Evolutionary conservation across 192 early-diverging fungal species (phyloP).

Genomic region (Dimargaris xerosporica): DNA sequence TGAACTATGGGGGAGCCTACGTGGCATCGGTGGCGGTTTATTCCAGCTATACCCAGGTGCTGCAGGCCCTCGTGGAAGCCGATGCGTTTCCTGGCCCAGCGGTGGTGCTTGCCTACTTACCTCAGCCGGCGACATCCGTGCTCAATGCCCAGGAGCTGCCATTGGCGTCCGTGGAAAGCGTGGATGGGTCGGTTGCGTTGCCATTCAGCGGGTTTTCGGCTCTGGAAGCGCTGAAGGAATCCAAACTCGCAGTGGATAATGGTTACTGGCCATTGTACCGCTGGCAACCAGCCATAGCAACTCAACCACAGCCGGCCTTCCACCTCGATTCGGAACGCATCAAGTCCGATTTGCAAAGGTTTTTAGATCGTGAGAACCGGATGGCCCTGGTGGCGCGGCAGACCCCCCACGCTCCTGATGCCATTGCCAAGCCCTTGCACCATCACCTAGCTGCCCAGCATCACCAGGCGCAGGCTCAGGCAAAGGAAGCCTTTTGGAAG

Average conservation of each 20-base stretch:
- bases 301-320: conserved; percentile 15
- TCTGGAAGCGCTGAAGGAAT: conserved; percentile 71
- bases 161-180: no score
- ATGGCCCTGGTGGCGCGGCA: conserved; percentile 57
- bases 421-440: conserved; percentile 47
- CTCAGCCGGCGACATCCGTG: conserved; percentile 21
- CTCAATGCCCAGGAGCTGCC: no score
- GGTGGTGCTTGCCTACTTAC: conserved; percentile 78
- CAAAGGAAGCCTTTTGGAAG: conserved; percentile 46
- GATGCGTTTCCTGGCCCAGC: conserved; percentile 78
- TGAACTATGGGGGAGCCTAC: conserved; percentile 82
- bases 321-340: no score
- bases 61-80: conserved; percentile 80
- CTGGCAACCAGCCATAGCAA: conserved; percentile 64
- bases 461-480: conserved; percentile 15
- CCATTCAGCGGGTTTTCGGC: conserved; percentile 31
- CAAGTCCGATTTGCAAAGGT: conserved; percentile 49
- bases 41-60: conserved; percentile 73
- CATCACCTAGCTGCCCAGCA: conserved; percentile 27
- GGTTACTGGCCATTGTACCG: conserved; percentile 92
- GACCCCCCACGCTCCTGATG: conserved; percentile 41
- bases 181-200: no score
- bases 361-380: conserved; percentile 72
- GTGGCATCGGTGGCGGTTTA: conserved; percentile 85
- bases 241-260: conserved; percentile 76